phyloP scores from a whole-genome alignment of 345 rosid species.

The Populus alba region DNA sequence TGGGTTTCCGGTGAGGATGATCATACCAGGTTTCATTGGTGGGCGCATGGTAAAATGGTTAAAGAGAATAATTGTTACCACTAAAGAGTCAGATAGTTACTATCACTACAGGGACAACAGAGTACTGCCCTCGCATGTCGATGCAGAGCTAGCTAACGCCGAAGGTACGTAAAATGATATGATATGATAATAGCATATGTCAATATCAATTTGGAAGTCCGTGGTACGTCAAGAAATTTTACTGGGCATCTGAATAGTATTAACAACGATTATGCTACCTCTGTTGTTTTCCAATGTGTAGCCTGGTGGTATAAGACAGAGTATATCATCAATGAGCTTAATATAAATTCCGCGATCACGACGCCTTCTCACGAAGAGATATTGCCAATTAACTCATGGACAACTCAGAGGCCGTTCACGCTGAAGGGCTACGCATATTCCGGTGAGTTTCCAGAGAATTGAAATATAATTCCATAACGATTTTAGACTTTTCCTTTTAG shows the following conservation, averaged over 20 bases:
- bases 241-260: background rate
- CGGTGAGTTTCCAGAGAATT: conserved; percentile 36
- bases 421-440: conserved; percentile 84
- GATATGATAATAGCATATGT: background rate
- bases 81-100: conserved; percentile 65
- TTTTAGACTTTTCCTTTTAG: no score
- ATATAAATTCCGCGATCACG: conserved; percentile 84
- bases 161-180: conserved; percentile 46
- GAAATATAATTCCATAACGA: no score
- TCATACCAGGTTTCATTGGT: conserved; percentile 87
- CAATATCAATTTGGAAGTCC: background rate
- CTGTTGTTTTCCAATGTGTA: conserved; percentile 12
- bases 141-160: conserved; percentile 79
- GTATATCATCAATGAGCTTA: conserved; percentile 77
- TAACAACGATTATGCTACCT: background rate
- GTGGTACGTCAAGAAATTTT: background rate
- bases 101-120: conserved; percentile 82
- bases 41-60: conserved; percentile 98
- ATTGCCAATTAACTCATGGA: conserved; percentile 73
- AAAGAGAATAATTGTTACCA: conserved; percentile 69
- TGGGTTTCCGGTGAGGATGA: conserved; percentile 80
- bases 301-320: conserved; percentile 98
- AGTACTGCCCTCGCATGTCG: conserved; percentile 84
- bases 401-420: conserved; percentile 78
- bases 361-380: conserved; percentile 85